These are phyloP conservation scores for Pythium folliculosum DNA, from an alignment of 352 stramenopile genomes.

Conservation along the genomic window DNA sequence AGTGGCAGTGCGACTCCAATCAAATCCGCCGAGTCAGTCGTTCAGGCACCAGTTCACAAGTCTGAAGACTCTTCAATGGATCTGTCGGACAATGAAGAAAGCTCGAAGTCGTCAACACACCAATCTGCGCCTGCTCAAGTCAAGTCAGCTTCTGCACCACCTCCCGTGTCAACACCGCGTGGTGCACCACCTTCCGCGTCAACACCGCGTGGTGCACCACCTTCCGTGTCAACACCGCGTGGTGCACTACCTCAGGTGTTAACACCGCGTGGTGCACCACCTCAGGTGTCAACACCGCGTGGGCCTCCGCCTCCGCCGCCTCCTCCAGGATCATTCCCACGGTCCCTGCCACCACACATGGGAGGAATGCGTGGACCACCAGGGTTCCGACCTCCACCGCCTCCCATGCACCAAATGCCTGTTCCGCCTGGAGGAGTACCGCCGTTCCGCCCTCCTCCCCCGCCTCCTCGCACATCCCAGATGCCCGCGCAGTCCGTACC, in stretches of 20 bases:
- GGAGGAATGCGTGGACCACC: constrained; percentile 2
- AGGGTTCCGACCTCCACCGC: constrained; percentile 14
- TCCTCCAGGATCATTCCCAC: constrained; percentile 15
- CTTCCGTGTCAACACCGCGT: not conserved
- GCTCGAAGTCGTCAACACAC: not conserved
- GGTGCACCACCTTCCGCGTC: not conserved
- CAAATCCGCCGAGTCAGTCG: constrained; percentile 6
- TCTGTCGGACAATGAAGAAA: constrained; percentile 51
- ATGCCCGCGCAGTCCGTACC: constrained; percentile 5
- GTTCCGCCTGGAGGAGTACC: constrained; percentile 12
- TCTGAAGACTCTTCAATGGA: constrained; percentile 74
- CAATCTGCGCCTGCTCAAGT: not conserved
- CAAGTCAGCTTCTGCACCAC: not conserved
- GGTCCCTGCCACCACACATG: constrained; percentile 18
- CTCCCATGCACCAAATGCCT: constrained; percentile 5
- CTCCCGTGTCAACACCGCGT: not conserved
- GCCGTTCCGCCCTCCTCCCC: constrained; percentile 19
- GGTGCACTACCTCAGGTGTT: not conserved
- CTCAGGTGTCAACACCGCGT: not conserved
- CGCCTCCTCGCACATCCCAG: constrained; percentile 10
- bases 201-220: not conserved
- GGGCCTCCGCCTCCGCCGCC: not conserved
- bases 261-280: constrained; percentile 1
- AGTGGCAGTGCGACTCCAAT: constrained; percentile 19
- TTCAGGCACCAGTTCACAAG: constrained; percentile 25